Evolutionary conservation across 2,329 filamentous ascomycete genomes (phyloP).

Genomic region (Lasiodiplodia sp.): DNA sequence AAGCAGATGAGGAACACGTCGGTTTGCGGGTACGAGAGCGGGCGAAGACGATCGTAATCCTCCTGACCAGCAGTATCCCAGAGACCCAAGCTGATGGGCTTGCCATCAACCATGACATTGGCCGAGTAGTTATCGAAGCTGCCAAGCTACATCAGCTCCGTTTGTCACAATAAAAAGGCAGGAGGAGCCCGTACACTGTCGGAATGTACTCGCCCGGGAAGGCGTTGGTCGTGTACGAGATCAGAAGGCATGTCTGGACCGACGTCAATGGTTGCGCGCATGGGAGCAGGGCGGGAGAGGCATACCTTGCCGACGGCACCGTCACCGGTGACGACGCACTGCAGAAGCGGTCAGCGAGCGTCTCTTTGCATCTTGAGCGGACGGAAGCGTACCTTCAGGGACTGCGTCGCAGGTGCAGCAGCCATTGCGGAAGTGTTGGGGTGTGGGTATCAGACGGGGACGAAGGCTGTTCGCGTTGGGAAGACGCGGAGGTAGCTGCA

Average conservation of each 20-base stretch:
- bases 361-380: constrained; percentile 4
- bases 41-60: constrained; percentile 94
- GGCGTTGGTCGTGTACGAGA: constrained; percentile 98
- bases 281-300: constrained; percentile 33
- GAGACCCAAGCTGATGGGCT: constrained; percentile 93
- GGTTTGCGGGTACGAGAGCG: constrained; percentile 96
- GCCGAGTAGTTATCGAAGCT: constrained; percentile 99
- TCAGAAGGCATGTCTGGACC: constrained; percentile 93
- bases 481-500: constrained; percentile 13
- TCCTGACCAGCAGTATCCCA: constrained; percentile 99
- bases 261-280: constrained; percentile 40
- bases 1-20: constrained; percentile 99
- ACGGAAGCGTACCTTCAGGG: constrained; percentile 74
- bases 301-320: constrained; percentile 98
- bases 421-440: constrained; percentile 61
- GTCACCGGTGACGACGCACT: constrained; percentile 99
- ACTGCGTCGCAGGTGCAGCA: constrained; percentile 85
- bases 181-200: constrained; percentile 74
- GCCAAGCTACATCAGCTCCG: constrained; percentile 31
- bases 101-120: constrained; percentile 98
- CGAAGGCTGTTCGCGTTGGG: constrained; percentile 16
- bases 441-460: constrained; percentile 15
- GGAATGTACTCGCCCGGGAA: constrained; percentile 99
- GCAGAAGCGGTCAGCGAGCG: constrained; percentile 39
- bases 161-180: not conserved